Base-by-base conservation (phyloP, 2,329 filamentous ascomycete species). In the Rugonectria rugulosa region DNA sequence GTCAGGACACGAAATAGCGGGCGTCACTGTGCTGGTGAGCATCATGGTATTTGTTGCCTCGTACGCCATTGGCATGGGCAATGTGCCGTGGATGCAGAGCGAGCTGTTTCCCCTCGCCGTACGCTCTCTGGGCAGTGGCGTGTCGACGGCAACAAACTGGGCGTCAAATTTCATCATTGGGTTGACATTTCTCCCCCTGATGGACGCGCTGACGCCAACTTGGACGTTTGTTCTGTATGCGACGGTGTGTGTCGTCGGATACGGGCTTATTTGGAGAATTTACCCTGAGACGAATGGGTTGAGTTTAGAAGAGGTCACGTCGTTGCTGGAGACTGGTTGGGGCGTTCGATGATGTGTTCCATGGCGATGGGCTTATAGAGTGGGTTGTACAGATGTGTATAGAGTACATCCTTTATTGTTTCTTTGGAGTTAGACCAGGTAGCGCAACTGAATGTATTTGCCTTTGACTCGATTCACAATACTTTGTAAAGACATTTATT, bases 61-160 rank as follows among this genome's bases (percentile, higher is more conserved):
- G 1, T 98, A 96, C 70, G 94, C 94, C 1, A 79, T 93, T 2
- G 94, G 94, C 3, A 81, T 98, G 2, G 94, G 94, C 8, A 96
- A 92, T 66, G 92, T 98, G 3, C 93, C 94, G 0, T 98, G 94
- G 94, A 94, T 97, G 81, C 93, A 97, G 76, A 91, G 88, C 64
- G 94, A 98, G 76, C 83, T 97, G 26, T 97, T 97, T 69, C 90
- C 92, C 1, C 79, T 93, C 42, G 81, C 82, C 24, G 89, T 92
- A 40, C 86, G 90, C 43, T 87, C 88, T 5, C 74, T 91, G 2
- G 91, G 90, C 23, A 90, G 88, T 54, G 87, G 87, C 0, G 72
- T 91, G 5, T 84, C 89, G 2, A 94, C 93, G 7, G 88, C 88
- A 5, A 96, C 91, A 6, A 97, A 86, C 68, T 98, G 94, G 94